A percentile compares a stretch with the other conserved stretches of the same genome.
Conservation (phyloP, 306 rosid species). For the Fragaria ananassa region DNA sequence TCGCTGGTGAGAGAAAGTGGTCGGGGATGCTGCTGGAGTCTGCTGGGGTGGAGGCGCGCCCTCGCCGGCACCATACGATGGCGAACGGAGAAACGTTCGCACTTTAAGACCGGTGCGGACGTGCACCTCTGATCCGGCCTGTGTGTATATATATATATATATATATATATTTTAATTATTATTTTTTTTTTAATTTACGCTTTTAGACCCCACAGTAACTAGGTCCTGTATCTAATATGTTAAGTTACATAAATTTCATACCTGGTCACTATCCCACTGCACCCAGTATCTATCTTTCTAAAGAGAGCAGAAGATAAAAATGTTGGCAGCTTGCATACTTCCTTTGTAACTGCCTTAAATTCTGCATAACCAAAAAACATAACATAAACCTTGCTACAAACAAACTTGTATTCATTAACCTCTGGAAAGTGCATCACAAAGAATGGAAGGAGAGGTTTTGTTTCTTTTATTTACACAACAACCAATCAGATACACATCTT, state of each 20-base stretch:
- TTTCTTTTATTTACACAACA: neutral
- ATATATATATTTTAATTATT: too few species aligned
- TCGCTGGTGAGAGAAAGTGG: too few species aligned
- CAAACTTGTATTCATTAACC: neutral
- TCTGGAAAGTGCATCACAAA: neutral
- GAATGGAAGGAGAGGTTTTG: neutral
- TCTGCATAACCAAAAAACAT: slow-evolving; percentile 22
- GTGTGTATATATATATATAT: too few species aligned
- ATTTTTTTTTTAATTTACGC: neutral
- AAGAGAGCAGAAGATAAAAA: slow-evolving; percentile 64
- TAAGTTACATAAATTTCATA: slow-evolving; percentile 19
- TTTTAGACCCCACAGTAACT: neutral
- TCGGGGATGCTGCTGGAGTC: too few species aligned
- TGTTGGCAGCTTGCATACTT: slow-evolving; percentile 87
- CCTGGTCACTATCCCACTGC: slow-evolving; percentile 82
- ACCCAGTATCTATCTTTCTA: slow-evolving; percentile 65
- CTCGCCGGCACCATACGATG: too few species aligned
- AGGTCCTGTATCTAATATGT: neutral
- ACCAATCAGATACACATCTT: slow-evolving; percentile 24
- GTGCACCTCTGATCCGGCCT: too few species aligned
- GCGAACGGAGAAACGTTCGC: too few species aligned
- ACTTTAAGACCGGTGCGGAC: too few species aligned
- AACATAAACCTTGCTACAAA: slow-evolving; percentile 7
- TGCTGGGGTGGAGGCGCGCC: too few species aligned
- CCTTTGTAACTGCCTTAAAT: slow-evolving; percentile 78